These are phyloP conservation scores for Debaryomyces psychrophilus DNA, from an alignment of 1,139 yeast species.

Conservation along the genomic window DNA sequence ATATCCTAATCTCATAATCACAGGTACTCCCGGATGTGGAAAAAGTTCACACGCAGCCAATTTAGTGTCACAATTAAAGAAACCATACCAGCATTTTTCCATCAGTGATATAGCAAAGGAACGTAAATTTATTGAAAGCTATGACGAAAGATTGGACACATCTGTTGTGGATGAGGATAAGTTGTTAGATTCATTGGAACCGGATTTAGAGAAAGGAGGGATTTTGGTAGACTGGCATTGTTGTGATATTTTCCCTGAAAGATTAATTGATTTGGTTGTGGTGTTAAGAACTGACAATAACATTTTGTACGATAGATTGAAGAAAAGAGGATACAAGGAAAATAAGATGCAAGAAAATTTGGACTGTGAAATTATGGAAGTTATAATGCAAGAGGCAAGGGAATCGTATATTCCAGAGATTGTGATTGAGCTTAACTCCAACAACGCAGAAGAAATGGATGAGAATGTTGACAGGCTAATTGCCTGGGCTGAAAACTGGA, in stretches of 20 bases:
- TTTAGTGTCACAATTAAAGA: conserved; percentile 54
- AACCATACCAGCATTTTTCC: conserved; percentile 57
- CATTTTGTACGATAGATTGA: conserved; percentile 71
- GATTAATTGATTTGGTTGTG: conserved; percentile 87
- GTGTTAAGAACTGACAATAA: conserved; percentile 82
- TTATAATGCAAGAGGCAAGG: conserved; percentile 81
- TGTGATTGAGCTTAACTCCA: conserved; percentile 77
- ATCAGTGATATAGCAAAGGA: conserved; percentile 85
- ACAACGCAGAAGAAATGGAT: conserved; percentile 75
- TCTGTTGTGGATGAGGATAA: conserved; percentile 92
- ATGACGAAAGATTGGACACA: conserved; percentile 82
- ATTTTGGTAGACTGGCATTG: conserved; percentile 94
- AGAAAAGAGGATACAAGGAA: conserved; percentile 73
- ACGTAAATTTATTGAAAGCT: conserved; percentile 76
- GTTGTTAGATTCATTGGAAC: conserved; percentile 78
- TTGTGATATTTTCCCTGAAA: conserved; percentile 92
- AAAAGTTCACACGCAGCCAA: conserved; percentile 82
- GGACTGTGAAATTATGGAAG: conserved; percentile 97
- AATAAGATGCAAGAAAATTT: conserved; percentile 85
- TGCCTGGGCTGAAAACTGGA: conserved; percentile 79
- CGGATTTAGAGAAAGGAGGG: conserved; percentile 82
- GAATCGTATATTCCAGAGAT: conserved; percentile 79
- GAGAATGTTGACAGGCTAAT: conserved; percentile 74
- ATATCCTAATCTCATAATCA: conserved; percentile 80
- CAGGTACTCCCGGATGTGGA: conserved; percentile 99